Percentiles rank a stretch among this genome's conserved stretches.
Evolutionary conservation across 2,329 filamentous ascomycete genomes (phyloP).

Genomic region (Zymoseptoria ardabiliae): DNA sequence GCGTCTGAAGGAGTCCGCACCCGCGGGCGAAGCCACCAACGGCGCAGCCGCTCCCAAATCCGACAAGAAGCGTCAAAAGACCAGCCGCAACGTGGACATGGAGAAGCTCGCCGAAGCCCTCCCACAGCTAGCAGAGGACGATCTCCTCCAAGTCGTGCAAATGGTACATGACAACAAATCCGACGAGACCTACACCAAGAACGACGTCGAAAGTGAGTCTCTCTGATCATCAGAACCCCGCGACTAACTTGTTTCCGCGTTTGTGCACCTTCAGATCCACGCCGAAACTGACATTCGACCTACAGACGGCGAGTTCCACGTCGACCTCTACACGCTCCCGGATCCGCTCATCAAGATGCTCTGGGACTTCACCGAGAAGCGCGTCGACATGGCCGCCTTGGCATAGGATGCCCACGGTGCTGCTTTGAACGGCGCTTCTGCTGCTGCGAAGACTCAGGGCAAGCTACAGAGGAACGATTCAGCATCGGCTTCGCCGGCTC

Average conservation of each 20-base stretch:
- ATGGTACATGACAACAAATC: slow-evolving; percentile 97
- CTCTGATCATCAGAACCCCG: not conserved
- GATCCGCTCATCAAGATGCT: slow-evolving; percentile 85
- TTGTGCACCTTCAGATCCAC: not conserved
- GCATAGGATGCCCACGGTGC: slow-evolving; percentile 11
- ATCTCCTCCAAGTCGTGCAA: slow-evolving; percentile 89
- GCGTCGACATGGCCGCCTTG: slow-evolving; percentile 28
- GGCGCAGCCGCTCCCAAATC: slow-evolving; percentile 44
- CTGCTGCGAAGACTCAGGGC: not conserved
- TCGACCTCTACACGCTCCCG: slow-evolving; percentile 95
- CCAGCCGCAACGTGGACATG: slow-evolving; percentile 60
- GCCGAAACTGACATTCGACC: slow-evolving; percentile 6
- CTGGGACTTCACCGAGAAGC: slow-evolving; percentile 68
- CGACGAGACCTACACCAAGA: slow-evolving; percentile 90
- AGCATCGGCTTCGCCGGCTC: not conserved
- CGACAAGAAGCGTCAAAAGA: slow-evolving; percentile 69
- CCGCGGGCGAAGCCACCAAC: slow-evolving; percentile 54
- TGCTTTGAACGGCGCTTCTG: not conserved
- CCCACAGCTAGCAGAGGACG: slow-evolving; percentile 83
- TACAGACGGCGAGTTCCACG: slow-evolving; percentile 89
- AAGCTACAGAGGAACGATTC: not conserved
- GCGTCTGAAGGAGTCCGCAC: slow-evolving; percentile 72
- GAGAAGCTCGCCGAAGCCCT: slow-evolving; percentile 93
- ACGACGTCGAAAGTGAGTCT: slow-evolving; percentile 76
- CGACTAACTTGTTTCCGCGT: slow-evolving; percentile 18